phyloP scores from a whole-genome alignment of 805 yeast species.

The Metschnikowia lochheadii region DNA sequence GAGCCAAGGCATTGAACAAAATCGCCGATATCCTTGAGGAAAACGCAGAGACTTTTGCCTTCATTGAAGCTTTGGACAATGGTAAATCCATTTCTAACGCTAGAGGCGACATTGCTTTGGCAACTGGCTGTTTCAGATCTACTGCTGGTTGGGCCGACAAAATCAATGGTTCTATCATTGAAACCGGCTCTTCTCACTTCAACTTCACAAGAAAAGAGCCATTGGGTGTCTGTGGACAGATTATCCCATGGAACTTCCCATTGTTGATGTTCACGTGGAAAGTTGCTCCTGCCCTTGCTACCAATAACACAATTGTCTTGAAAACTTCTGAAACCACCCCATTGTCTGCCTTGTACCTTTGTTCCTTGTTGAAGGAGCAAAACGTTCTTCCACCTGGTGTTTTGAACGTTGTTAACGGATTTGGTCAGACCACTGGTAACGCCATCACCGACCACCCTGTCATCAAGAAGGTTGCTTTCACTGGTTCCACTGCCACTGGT shows the following conservation, averaged over 20 bases:
- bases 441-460: slow-evolving; percentile 73
- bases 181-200: slow-evolving; percentile 71
- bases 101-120: slow-evolving; percentile 69
- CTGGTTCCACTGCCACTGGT: slow-evolving; percentile 93
- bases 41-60: slow-evolving; percentile 66
- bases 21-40: slow-evolving; percentile 76
- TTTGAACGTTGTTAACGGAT: slow-evolving; percentile 80
- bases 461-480: slow-evolving; percentile 88
- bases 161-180: slow-evolving; percentile 68
- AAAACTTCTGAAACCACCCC: slow-evolving; percentile 94
- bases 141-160: slow-evolving; percentile 94
- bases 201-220: slow-evolving; percentile 85
- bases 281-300: slow-evolving; percentile 86
- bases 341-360: slow-evolving; percentile 74
- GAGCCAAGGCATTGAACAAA: slow-evolving; percentile 60
- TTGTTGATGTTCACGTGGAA: slow-evolving; percentile 93
- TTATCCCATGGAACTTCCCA: slow-evolving; percentile 98
- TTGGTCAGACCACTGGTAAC: slow-evolving; percentile 80
- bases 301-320: slow-evolving; percentile 84
- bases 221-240: slow-evolving; percentile 91
- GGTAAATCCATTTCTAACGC: slow-evolving; percentile 79
- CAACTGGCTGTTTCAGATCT: slow-evolving; percentile 68
- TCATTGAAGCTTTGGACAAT: slow-evolving; percentile 82
- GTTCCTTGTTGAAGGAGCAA: slow-evolving; percentile 67
- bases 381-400: slow-evolving; percentile 87